A percentile compares a stretch with the other conserved stretches of the same genome.
These are phyloP conservation scores for Knoxdaviesia capensis DNA, from an alignment of 2,329 filamentous ascomycete species.

Conservation along the genomic window DNA sequence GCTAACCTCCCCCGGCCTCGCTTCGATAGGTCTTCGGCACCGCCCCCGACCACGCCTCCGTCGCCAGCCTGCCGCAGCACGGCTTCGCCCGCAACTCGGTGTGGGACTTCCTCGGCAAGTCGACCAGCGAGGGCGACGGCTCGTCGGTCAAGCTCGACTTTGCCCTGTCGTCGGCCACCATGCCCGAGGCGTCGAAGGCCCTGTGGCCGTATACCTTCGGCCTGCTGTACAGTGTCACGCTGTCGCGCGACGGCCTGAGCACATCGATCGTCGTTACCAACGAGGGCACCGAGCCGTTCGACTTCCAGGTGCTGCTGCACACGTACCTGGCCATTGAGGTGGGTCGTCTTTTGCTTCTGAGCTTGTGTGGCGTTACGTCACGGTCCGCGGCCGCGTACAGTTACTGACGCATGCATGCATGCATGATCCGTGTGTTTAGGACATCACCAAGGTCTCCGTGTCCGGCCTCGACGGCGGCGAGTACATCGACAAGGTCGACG, in stretches of 20 bases:
- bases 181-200: constrained; percentile 46
- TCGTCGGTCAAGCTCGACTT: constrained; percentile 83
- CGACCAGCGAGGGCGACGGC: constrained; percentile 25
- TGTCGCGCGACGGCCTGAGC: constrained; percentile 53
- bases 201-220: constrained; percentile 79
- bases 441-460: constrained; percentile 55
- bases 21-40: constrained; percentile 59
- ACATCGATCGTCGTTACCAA: constrained; percentile 80
- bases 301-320: constrained; percentile 82
- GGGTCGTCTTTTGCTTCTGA: constrained; percentile 12
- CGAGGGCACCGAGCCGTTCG: constrained; percentile 62
- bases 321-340: constrained; percentile 74
- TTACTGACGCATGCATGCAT: neutral
- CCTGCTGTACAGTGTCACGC: constrained; percentile 79
- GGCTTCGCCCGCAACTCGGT: constrained; percentile 77
- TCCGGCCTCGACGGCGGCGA: constrained; percentile 55
- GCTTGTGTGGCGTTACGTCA: too few species aligned
- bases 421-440: constrained; percentile 25
- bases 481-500: constrained; percentile 72
- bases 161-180: constrained; percentile 55
- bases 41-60: constrained; percentile 55
- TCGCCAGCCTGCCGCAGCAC: constrained; percentile 68
- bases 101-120: constrained; percentile 92
- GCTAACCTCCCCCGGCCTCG: neutral
- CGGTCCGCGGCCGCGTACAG: too few species aligned